phyloP scores from a whole-genome alignment of 1,284 basidiomycete species.

The Puccinia brachypodii region DNA sequence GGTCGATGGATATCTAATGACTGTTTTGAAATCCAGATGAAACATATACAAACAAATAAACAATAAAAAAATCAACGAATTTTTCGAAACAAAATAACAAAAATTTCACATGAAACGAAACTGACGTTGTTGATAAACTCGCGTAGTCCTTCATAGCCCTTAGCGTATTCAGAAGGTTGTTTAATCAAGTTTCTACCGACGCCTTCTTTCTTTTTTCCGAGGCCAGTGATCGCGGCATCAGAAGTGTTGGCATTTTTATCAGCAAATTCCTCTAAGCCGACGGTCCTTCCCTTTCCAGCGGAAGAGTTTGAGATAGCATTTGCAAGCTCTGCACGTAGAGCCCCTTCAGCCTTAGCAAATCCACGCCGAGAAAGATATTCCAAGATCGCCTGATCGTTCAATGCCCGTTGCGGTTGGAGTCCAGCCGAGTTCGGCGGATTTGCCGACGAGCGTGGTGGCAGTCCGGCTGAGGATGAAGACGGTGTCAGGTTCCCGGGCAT shows the following conservation, averaged over 20 bases:
- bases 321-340: slow-evolving; percentile 69
- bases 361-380: slow-evolving; percentile 83
- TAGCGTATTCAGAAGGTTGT: slow-evolving; percentile 49
- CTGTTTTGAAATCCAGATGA: slow-evolving; percentile 32
- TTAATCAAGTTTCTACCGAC: slow-evolving; percentile 39
- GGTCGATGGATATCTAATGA: slow-evolving; percentile 61
- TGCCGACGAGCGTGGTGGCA: slow-evolving; percentile 9
- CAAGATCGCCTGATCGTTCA: slow-evolving; percentile 64
- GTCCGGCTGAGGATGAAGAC: slow-evolving; percentile 1
- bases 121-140: slow-evolving; percentile 51
- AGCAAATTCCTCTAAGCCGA: slow-evolving; percentile 56
- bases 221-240: slow-evolving; percentile 19
- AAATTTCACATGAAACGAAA: slow-evolving; percentile 55
- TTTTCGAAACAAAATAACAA: background rate
- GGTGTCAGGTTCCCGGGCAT: slow-evolving; percentile 17
- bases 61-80: background rate
- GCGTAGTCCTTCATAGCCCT: slow-evolving; percentile 49
- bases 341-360: slow-evolving; percentile 72
- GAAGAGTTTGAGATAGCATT: slow-evolving; percentile 53
- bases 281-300: slow-evolving; percentile 53
- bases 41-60: slow-evolving; percentile 53
- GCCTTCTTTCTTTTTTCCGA: slow-evolving; percentile 41
- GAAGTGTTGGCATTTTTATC: slow-evolving; percentile 51
- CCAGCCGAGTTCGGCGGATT: background rate
- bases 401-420: background rate